These are phyloP conservation scores for Kalaharituber pfeilii DNA, from an alignment of 2,329 filamentous ascomycete genomes.

Conservation along the genomic window DNA sequence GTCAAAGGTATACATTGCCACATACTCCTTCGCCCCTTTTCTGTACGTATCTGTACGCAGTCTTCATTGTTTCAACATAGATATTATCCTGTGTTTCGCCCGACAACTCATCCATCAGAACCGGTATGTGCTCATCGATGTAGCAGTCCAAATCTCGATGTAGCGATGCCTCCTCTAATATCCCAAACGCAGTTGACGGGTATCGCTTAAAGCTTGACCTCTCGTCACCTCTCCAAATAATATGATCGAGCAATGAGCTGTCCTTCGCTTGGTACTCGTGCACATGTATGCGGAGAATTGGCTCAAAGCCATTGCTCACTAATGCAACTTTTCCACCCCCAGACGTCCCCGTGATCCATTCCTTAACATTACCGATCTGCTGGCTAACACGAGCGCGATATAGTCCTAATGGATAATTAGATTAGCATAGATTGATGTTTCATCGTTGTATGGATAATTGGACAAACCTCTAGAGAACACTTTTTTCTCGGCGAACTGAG, in stretches of 20 bases:
- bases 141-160: slow-evolving; percentile 9
- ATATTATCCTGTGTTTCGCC: slow-evolving; percentile 5
- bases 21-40: background rate
- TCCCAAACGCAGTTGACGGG: slow-evolving; percentile 13
- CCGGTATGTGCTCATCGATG: slow-evolving; percentile 12
- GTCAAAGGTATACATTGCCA: background rate
- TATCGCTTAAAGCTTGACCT: slow-evolving; percentile 13
- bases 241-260: slow-evolving; percentile 12
- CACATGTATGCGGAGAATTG: slow-evolving; percentile 8
- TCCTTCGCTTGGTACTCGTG: slow-evolving; percentile 13
- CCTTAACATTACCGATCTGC: slow-evolving; percentile 11
- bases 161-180: slow-evolving; percentile 11
- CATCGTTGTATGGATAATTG: no score
- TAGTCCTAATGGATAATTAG: slow-evolving; percentile 4
- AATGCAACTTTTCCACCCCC: background rate
- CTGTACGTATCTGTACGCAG: slow-evolving; percentile 12
- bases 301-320: slow-evolving; percentile 15
- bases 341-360: slow-evolving; percentile 8
- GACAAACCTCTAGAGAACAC: slow-evolving; percentile 17
- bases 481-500: slow-evolving; percentile 15
- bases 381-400: slow-evolving; percentile 9
- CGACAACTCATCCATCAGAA: slow-evolving; percentile 10
- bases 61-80: slow-evolving; percentile 10
- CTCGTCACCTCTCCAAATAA: slow-evolving; percentile 15
- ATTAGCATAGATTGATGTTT: background rate